Evolutionary conservation across 2,329 filamentous ascomycete genomes (phyloP), one percentile per base, ranked within the genome.

Genomic region (Cladosporium sp.): DNA sequence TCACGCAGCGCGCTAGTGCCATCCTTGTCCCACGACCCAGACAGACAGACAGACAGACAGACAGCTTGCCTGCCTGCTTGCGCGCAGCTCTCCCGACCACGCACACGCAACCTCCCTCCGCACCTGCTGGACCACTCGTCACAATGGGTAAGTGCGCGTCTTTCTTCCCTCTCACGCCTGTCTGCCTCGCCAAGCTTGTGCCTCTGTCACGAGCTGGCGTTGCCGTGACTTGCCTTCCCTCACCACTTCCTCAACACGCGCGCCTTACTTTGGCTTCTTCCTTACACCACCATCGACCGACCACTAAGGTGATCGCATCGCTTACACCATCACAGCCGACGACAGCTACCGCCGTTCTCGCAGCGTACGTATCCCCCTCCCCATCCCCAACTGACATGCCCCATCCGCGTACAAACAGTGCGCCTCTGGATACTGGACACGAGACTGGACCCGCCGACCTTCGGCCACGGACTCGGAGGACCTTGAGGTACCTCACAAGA

Each of bases 271-370:
- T 60, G 35, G 46, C 55, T 21, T 46, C 40, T 46, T 21, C n/a
- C 40, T 46, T 31, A 58, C 53, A 50, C 52, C 55, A 26, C 53
- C 37, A n/a, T 29, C 33, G 35, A 21, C 40, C 40, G 40, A 46
- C 40, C 40, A 46, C 40, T 23, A 46, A 46, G 40, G 40, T 26
- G 61, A 58, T 64, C 44, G 52, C 63, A 59, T 40, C 21, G 40
- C 63, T 65, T 37, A 65, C 63, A 65, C 37, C 63, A 28, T 60
- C 40, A 59, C 44, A 65, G 58, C 64, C 55, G 64, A 65, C 64
- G 64, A 65, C 64, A 65, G 52, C 58, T 65, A 65, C 44, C 64
- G 64, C 58, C 58, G 64, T 23, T 65, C 64, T 35, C 64, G 64
- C 23, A 65, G 64, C 64, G 64, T 65, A 65, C 23, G 64, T 65